phyloP scores from a whole-genome alignment of 1,284 basidiomycete species.

The Trametes polyzona region DNA sequence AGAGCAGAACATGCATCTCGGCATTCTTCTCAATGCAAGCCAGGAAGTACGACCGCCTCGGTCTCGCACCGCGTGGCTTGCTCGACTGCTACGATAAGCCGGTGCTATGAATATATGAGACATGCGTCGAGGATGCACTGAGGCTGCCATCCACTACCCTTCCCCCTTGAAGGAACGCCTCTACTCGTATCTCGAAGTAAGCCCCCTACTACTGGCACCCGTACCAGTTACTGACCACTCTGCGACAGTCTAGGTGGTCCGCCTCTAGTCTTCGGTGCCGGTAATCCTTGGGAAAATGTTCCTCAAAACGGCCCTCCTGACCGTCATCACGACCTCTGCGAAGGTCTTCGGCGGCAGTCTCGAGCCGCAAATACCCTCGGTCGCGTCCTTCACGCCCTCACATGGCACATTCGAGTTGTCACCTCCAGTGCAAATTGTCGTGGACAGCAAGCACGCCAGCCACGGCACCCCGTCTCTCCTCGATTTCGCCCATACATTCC shows the following conservation, averaged over 20 bases:
- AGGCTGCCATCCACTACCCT: not conserved
- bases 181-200: no score
- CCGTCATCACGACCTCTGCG: slow-evolving; percentile 1
- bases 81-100: not conserved
- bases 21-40: not conserved
- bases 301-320: not conserved
- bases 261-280: not conserved
- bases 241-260: not conserved
- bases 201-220: no score
- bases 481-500: slow-evolving; percentile 39
- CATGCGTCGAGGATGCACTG: no score
- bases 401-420: slow-evolving; percentile 23
- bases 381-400: slow-evolving; percentile 25
- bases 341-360: slow-evolving; percentile 9
- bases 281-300: not conserved
- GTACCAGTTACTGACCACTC: not conserved
- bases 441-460: slow-evolving; percentile 26
- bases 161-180: not conserved
- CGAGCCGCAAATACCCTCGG: slow-evolving; percentile 31
- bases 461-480: slow-evolving; percentile 30
- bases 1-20: not conserved
- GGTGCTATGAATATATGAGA: not conserved
- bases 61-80: slow-evolving; percentile 1
- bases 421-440: slow-evolving; percentile 26
- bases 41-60: not conserved